phyloP scores from a whole-genome alignment of 805 yeast species.

The Kuraishia floccosa region DNA sequence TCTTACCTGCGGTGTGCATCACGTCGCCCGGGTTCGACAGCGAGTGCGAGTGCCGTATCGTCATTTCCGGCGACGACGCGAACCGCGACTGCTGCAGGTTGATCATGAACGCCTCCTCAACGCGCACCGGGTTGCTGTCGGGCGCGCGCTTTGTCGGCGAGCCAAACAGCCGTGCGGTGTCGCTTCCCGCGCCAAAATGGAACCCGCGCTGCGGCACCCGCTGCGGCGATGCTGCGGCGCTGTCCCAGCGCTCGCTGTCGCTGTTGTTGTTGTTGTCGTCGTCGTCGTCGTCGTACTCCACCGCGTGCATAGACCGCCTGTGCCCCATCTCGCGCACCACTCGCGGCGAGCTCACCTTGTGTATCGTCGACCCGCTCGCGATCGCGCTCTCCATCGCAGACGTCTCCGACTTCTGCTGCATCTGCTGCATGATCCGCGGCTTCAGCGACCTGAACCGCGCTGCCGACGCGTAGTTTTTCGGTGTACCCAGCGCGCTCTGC shows the following conservation, averaged over 20 bases:
- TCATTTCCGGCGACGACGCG: slow-evolving; percentile 3
- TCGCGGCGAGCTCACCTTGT: slow-evolving; percentile 5
- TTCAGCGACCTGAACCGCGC: slow-evolving; percentile 17
- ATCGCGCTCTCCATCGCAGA: slow-evolving; percentile 11
- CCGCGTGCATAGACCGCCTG: neutral
- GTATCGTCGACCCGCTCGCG: slow-evolving; percentile 12
- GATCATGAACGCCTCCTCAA: slow-evolving; percentile 6
- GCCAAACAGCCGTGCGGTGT: too few species aligned
- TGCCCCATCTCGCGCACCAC: neutral
- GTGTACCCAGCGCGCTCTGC: slow-evolving; percentile 1
- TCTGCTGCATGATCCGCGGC: slow-evolving; percentile 11
- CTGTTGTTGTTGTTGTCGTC: neutral
- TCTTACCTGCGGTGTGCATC: slow-evolving; percentile 3
- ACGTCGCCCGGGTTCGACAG: slow-evolving; percentile 14
- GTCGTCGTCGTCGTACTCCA: neutral
- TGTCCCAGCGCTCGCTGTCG: neutral
- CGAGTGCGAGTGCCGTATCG: slow-evolving; percentile 15
- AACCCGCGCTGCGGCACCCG: neutral
- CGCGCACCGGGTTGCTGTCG: slow-evolving; percentile 4
- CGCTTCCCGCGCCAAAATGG: neutral
- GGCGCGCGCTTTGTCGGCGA: too few species aligned
- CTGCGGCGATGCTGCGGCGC: neutral
- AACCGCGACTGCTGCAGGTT: slow-evolving; percentile 1
- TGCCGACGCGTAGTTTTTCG: slow-evolving; percentile 13
- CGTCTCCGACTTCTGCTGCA: slow-evolving; percentile 5